Base-by-base conservation (phyloP, 2,329 filamentous ascomycete species). In the Fusarium sp. region DNA sequence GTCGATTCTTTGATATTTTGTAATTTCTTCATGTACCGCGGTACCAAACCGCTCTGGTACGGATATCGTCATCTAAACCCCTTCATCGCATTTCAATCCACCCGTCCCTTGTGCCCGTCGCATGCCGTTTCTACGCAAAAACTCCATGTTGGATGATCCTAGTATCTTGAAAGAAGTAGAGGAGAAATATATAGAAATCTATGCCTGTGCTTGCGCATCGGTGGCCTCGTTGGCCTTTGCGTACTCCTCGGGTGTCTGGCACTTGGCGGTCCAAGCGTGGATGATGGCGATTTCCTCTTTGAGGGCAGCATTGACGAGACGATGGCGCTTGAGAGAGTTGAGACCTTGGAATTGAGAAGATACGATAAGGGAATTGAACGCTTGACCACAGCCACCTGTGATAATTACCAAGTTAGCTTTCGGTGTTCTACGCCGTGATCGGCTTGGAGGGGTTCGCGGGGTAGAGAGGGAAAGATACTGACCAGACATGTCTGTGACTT, bases 251-350 rank as follows among this genome's bases (percentile, higher is more conserved):
- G 93, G 93, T 11, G 94, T 98, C 83, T 94, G 92, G 79, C 94
- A 97, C 82, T 94, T 97, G 28, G 94, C 93, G 58, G 93, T 97
- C 94, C 94, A 98, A 41, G 94, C 94, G 83, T 98, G 94, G 74
- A 98, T 97, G 70, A 88, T 88, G 18, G 93, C 92, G 78, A 98
- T 97, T 82, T 98, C 94, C 48, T 90, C 88, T 83, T 94, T 95
- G 74, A 98, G 84, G 7, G 90, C 89, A 18, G 86, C 86, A 81
- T 98, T 97, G 74, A 97, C 94, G 67, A 97, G 86, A 44, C 94
- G 90, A 81, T 97, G 93, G 60, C 94, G 88, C 78, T 93, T 93
- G 61, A 98, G 88, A 54, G 92, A 92, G 76, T 84, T 91, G 79
- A 92, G 91, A 74, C 89, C 89, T 58, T 86, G 84, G 79, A 93